Conservation (phyloP, 208 protist genomes). For the Herpetomonas tarakana region DNA sequence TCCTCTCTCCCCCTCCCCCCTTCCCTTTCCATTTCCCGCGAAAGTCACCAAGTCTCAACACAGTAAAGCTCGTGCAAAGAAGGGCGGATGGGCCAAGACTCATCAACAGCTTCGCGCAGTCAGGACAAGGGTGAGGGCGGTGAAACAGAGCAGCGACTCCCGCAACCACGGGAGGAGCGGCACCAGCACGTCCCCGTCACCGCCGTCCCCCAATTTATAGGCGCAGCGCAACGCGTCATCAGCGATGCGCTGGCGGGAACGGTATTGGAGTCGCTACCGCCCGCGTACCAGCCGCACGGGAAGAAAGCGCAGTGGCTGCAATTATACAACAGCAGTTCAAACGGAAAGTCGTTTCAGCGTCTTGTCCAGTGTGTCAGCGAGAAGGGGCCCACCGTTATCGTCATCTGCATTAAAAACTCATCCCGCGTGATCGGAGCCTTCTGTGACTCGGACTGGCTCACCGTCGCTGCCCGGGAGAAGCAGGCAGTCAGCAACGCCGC, state of each 20-base stretch:
- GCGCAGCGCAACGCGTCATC: constrained; percentile 11
- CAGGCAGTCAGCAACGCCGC: constrained; percentile 39
- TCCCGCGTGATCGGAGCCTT: constrained; percentile 52
- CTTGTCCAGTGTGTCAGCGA: constrained; percentile 38
- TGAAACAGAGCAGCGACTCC: too few relatives aligned
- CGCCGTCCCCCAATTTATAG: too few relatives aligned
- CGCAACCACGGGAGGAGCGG: too few relatives aligned
- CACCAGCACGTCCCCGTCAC: too few relatives aligned
- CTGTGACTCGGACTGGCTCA: constrained; percentile 54
- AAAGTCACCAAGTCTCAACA: too few relatives aligned
- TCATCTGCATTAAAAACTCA: constrained; percentile 33
- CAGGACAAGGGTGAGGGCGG: too few relatives aligned
- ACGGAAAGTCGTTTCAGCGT: constrained; percentile 67
- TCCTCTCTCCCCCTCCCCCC: too few relatives aligned
- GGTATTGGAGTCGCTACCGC: constrained; percentile 27
- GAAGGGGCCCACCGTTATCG: constrained; percentile 43
- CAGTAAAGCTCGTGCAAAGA: too few relatives aligned
- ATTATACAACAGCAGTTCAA: constrained; percentile 49
- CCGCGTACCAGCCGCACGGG: constrained; percentile 16
- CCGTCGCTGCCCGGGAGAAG: constrained; percentile 49
- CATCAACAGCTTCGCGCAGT: too few relatives aligned
- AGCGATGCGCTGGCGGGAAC: constrained; percentile 13
- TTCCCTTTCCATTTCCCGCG: too few relatives aligned
- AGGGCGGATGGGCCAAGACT: too few relatives aligned
- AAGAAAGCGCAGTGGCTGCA: constrained; percentile 45